phyloP scores from a whole-genome alignment of 176 grass and related monocot genomes.

The Rhynchospora pubera region DNA sequence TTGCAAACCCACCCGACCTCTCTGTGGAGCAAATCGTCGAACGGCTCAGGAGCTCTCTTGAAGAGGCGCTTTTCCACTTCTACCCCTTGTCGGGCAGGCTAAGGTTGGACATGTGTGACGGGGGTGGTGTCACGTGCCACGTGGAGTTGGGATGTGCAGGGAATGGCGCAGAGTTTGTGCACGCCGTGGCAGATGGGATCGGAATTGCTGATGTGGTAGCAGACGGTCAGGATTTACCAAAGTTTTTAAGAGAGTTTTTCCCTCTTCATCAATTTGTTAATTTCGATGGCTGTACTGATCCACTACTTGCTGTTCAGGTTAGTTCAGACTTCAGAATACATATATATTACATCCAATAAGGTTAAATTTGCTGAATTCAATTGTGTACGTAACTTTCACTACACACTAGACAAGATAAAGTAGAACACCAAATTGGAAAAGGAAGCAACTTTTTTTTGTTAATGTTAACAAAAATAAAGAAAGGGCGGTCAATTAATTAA shows the following conservation, averaged over 20 bases:
- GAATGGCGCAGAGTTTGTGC: conserved; percentile 43
- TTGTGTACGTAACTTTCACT: no score
- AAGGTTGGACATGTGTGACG: neutral
- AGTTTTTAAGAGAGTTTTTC: conserved; percentile 27
- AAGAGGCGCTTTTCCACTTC: conserved; percentile 24
- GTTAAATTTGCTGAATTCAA: no score
- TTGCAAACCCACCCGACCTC: neutral
- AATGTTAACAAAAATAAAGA: no score
- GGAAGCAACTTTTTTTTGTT: no score
- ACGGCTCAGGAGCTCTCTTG: conserved; percentile 35
- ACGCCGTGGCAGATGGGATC: conserved; percentile 23
- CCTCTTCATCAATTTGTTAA: conserved; percentile 18
- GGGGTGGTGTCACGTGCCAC: neutral
- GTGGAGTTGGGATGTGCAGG: conserved; percentile 35
- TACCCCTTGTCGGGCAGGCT: conserved; percentile 63
- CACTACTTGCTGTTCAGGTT: conserved; percentile 36
- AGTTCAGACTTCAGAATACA: neutral
- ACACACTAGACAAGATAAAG: no score
- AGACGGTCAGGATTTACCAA: conserved; percentile 22
- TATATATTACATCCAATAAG: neutral
- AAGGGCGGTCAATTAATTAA: no score
- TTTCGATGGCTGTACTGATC: conserved; percentile 32
- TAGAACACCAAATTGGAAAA: no score
- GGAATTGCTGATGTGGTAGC: conserved; percentile 20
- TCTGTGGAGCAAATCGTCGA: conserved; percentile 13